phyloP scores from a whole-genome alignment of 257 asterid species.

The Jaltomata sinuosa region DNA sequence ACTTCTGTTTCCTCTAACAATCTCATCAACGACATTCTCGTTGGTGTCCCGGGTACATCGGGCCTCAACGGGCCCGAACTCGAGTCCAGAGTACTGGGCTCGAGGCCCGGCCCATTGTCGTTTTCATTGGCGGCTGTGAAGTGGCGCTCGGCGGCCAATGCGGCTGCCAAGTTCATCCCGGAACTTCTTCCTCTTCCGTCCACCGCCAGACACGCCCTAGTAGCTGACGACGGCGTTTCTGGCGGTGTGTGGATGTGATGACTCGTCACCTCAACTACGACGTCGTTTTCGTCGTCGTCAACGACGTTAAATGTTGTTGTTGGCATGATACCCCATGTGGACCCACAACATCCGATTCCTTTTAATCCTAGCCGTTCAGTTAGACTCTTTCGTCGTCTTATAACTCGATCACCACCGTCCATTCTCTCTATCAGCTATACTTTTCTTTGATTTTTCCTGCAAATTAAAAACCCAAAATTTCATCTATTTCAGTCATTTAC shows the following conservation, averaged over 20 bases:
- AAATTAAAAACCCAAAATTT: slow-evolving; percentile 36
- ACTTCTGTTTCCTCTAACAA: slow-evolving; percentile 69
- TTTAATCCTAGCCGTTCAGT: slow-evolving; percentile 68
- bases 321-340: slow-evolving; percentile 46
- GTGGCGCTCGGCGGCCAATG: slow-evolving; percentile 73
- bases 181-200: slow-evolving; percentile 5
- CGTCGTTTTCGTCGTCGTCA: slow-evolving; percentile 23
- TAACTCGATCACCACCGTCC: slow-evolving; percentile 47
- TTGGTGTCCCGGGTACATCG: slow-evolving; percentile 25
- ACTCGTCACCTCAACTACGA: neutral
- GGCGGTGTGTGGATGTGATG: neutral
- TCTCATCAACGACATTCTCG: slow-evolving; percentile 72
- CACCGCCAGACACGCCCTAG: slow-evolving; percentile 9
- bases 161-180: slow-evolving; percentile 79
- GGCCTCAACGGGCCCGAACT: slow-evolving; percentile 1
- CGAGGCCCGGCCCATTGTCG: too few relatives aligned
- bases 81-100: neutral
- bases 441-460: slow-evolving; percentile 27
- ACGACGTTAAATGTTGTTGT: slow-evolving; percentile 25
- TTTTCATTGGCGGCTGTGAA: slow-evolving; percentile 24
- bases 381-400: slow-evolving; percentile 45
- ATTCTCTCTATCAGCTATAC: slow-evolving; percentile 18
- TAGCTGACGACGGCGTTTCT: slow-evolving; percentile 7
- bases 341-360: slow-evolving; percentile 51
- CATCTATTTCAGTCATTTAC: slow-evolving; percentile 25